Conservation (phyloP, 2,329 filamentous ascomycete genomes). For the Pseudocercospora crystallina region DNA sequence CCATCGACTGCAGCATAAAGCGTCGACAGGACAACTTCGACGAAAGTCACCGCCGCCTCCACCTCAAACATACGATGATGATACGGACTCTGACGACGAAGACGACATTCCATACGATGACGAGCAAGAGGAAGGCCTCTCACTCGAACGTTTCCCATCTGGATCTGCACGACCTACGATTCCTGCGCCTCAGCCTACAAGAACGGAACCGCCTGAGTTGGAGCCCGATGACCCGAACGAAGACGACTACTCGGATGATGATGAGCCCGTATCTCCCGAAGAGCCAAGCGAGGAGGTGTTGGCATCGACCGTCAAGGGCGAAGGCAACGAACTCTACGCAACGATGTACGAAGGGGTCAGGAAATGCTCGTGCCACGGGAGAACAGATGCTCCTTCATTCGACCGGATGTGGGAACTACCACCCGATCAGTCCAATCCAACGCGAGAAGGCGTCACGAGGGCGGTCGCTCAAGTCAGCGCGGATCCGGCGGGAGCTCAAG, state of each 20-base stretch:
- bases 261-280: constrained; percentile 30
- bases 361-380: constrained; percentile 33
- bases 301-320: constrained; percentile 27
- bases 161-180: constrained; percentile 22
- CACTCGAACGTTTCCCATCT: constrained; percentile 33
- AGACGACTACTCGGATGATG: constrained; percentile 30
- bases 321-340: constrained; percentile 27
- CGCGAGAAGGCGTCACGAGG: constrained; percentile 26
- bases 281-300: constrained; percentile 29
- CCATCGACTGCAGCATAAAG: constrained; percentile 19
- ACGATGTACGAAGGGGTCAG: constrained; percentile 31
- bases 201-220: constrained; percentile 22
- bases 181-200: constrained; percentile 11
- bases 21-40: constrained; percentile 26
- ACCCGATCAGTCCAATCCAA: constrained; percentile 12
- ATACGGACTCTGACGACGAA: constrained; percentile 21
- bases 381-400: constrained; percentile 28
- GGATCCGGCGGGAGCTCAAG: constrained; percentile 7
- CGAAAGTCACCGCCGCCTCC: constrained; percentile 29
- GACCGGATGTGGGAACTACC: constrained; percentile 35
- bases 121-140: constrained; percentile 27
- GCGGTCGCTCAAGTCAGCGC: constrained; percentile 28
- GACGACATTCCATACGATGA: constrained; percentile 27
- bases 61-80: constrained; percentile 17
- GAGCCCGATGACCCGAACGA: constrained; percentile 27